Evolutionary conservation across 163 green algal genomes (phyloP).

Genomic region (Chlorella variabilis): DNA sequence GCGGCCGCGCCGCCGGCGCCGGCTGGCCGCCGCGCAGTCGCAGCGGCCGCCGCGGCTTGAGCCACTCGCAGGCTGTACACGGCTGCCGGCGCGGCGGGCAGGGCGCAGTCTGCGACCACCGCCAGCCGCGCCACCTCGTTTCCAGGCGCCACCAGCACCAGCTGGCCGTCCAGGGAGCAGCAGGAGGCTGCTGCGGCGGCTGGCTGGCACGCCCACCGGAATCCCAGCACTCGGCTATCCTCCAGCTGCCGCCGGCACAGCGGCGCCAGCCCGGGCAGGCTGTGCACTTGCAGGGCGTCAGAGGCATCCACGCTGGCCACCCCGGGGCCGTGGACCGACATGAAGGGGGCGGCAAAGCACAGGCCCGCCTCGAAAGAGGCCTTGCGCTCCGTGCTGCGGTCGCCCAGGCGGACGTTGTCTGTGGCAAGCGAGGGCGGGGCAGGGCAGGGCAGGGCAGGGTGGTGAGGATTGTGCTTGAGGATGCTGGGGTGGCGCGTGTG

Average conservation of each 20-base stretch:
- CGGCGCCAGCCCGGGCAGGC: conserved; percentile 48
- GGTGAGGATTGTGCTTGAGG: no score
- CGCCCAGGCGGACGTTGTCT: conserved; percentile 41
- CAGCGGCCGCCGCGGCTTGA: conserved; percentile 39
- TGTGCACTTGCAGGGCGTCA: conserved; percentile 36
- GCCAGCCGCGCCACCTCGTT: conserved; percentile 51
- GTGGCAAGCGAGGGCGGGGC: not conserved
- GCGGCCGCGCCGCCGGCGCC: not conserved
- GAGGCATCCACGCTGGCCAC: conserved; percentile 28
- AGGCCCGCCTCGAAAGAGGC: conserved; percentile 32
- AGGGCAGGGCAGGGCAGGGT: not conserved
- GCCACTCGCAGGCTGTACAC: conserved; percentile 39
- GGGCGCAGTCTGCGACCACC: conserved; percentile 31
- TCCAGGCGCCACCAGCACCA: conserved; percentile 35
- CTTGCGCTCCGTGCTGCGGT: conserved; percentile 50
- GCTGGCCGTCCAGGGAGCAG: conserved; percentile 51
- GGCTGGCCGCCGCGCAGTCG: conserved; percentile 15
- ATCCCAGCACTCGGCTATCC: conserved; percentile 26
- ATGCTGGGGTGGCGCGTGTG: no score
- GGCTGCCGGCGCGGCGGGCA: conserved; percentile 15
- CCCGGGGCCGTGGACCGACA: conserved; percentile 46
- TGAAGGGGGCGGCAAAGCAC: conserved; percentile 44
- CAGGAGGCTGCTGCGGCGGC: not conserved
- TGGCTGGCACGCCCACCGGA: conserved; percentile 31
- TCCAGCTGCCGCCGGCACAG: conserved; percentile 48